A percentile compares a stretch with the other conserved stretches of the same genome.
Conservation (phyloP, 768 basidiomycete species). For the Naganishia randhawae region DNA sequence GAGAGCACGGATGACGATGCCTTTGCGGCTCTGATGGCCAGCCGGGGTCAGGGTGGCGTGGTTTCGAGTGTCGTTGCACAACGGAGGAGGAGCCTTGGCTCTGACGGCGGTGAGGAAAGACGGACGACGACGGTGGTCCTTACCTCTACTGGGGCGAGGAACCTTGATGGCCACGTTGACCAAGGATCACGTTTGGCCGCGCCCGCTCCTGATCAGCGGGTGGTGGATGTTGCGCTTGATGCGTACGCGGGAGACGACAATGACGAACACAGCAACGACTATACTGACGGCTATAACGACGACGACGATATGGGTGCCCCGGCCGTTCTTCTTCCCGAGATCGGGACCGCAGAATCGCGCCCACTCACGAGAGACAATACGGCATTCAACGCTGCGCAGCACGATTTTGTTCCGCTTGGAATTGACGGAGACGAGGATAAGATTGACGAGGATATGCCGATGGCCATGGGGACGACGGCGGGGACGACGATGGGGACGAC, state of each 20-base stretch:
- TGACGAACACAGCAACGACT: too few species aligned
- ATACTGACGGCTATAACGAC: too few species aligned
- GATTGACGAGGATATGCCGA: background rate
- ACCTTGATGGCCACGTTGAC: too few species aligned
- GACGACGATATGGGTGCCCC: background rate
- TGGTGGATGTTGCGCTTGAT: background rate
- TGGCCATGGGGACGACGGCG: too few species aligned
- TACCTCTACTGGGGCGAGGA: background rate
- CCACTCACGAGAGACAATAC: constrained; percentile 12
- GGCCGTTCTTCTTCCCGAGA: background rate
- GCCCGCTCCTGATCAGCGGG: background rate
- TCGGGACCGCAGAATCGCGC: background rate
- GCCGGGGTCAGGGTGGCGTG: background rate
- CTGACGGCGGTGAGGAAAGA: background rate
- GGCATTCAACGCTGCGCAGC: background rate
- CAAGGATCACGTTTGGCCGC: too few species aligned
- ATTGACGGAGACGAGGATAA: background rate
- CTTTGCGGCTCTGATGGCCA: background rate
- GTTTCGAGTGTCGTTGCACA: too few species aligned
- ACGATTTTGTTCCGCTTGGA: background rate
- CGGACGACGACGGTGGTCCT: background rate
- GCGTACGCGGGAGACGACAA: background rate
- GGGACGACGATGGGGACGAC: too few species aligned
- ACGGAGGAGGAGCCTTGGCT: background rate
- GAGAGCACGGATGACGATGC: background rate